These are phyloP conservation scores for Eucalyptus rudis DNA, from an alignment of 345 rosid genomes.

Conservation along the genomic window DNA sequence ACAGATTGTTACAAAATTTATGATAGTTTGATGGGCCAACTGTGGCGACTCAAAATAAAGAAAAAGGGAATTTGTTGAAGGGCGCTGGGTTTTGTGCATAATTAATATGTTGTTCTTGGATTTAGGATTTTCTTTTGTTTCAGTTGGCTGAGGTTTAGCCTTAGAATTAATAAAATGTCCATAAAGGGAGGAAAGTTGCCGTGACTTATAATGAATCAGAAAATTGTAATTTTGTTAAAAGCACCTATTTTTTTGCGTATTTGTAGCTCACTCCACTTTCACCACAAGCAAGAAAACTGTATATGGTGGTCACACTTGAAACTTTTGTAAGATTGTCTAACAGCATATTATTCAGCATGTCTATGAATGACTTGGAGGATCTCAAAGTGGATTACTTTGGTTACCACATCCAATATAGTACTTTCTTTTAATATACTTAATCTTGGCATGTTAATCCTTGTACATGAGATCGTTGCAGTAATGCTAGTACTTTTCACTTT, in stretches of 20 bases:
- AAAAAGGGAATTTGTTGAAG: not conserved
- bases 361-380: not conserved
- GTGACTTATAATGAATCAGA: not conserved
- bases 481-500: not conserved
- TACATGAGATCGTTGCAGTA: not conserved
- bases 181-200: not conserved
- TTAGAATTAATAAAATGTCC: not conserved
- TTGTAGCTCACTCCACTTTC: not conserved
- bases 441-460: not conserved
- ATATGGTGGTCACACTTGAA: not conserved
- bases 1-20: not conserved
- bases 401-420: not conserved
- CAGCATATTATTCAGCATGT: not conserved
- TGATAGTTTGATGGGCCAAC: not conserved
- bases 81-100: not conserved
- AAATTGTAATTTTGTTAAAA: not conserved
- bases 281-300: not conserved
- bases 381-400: not conserved
- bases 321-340: not conserved
- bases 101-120: not conserved
- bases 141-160: not conserved
- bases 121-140: not conserved
- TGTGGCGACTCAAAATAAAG: not conserved
- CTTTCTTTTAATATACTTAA: not conserved
- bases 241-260: not conserved